These are phyloP conservation scores for Mrakia frigida DNA, from an alignment of 768 basidiomycete genomes.

Conservation along the genomic window DNA sequence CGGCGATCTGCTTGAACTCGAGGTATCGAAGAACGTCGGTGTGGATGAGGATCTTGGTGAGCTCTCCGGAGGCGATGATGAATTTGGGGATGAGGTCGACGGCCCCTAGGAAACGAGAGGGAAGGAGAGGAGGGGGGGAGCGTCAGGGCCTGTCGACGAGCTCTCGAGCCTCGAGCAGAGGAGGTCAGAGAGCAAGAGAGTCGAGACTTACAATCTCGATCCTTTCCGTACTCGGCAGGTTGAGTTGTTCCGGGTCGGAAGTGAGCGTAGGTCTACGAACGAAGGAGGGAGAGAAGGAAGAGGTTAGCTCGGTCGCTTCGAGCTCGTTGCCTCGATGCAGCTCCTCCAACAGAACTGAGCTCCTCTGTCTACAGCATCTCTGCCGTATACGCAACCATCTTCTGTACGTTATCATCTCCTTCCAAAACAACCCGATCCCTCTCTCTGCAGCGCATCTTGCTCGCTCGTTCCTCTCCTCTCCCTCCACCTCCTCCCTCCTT, in stretches of 20 bases:
- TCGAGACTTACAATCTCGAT: constrained; percentile 83
- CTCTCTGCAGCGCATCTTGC: too few species aligned
- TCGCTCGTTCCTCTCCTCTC: too few species aligned
- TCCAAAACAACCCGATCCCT: too few species aligned
- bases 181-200: constrained; percentile 49
- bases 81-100: constrained; percentile 63
- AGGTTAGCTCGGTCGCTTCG: neutral
- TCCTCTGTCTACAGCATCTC: neutral
- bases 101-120: constrained; percentile 10
- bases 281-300: neutral
- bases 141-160: neutral
- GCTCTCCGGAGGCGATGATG: constrained; percentile 95
- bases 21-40: constrained; percentile 98
- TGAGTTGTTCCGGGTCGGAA: constrained; percentile 45
- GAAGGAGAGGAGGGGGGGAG: neutral
- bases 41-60: constrained; percentile 96
- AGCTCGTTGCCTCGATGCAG: neutral
- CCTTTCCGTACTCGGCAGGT: constrained; percentile 82
- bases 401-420: neutral
- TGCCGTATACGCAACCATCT: neutral
- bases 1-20: constrained; percentile 99
- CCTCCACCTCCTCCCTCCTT: too few species aligned
- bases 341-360: neutral
- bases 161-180: too few species aligned
- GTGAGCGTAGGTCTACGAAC: constrained; percentile 29